Evolutionary conservation across 73 alveolate genomes (phyloP).

Genomic region (Tetrahymena malaccensis): DNA sequence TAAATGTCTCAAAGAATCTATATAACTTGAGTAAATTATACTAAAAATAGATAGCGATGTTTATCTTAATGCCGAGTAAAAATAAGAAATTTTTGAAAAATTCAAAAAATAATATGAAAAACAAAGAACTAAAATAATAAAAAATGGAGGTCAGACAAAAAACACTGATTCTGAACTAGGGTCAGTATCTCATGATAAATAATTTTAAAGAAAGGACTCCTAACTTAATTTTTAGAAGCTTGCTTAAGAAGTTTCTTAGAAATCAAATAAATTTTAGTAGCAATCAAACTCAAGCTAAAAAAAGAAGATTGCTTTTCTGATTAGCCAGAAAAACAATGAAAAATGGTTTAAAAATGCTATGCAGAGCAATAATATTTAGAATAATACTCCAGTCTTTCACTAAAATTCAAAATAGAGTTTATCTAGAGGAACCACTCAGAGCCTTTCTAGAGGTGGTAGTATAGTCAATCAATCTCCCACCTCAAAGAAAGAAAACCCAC

Average conservation of each 20-base stretch:
- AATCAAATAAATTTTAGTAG: not conserved
- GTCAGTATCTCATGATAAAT: not conserved
- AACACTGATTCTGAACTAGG: not conserved
- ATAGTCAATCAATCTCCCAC: not conserved
- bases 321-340: not conserved
- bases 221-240: not conserved
- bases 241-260: not conserved
- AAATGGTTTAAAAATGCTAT: not conserved
- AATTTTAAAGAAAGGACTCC: not conserved
- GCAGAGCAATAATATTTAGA: not conserved
- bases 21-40: not conserved
- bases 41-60: not conserved
- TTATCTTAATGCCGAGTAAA: not conserved
- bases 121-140: not conserved
- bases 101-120: not conserved
- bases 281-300: not conserved
- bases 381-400: not conserved
- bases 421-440: not conserved
- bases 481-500: not conserved
- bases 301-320: not conserved
- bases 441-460: not conserved
- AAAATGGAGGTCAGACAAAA: not conserved
- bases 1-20: not conserved
- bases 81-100: not conserved
- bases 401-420: not conserved